Conservation (phyloP, 176 grass and related monocot genomes). For the maize (Zea mays) region DNA sequence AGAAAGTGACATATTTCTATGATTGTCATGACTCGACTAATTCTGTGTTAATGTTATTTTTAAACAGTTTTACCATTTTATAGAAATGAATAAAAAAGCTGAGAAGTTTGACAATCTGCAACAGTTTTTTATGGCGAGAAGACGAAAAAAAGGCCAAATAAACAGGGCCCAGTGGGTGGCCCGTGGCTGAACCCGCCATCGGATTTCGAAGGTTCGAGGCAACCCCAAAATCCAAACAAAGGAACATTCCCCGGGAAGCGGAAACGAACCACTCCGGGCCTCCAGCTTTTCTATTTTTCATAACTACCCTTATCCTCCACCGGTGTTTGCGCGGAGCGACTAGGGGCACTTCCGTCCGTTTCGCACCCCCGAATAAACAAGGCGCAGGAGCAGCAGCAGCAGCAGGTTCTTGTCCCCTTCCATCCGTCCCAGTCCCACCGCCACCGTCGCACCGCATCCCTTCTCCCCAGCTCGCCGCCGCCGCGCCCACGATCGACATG, state of each 20-base stretch:
- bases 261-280: neutral
- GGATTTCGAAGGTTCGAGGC: conserved; percentile 18
- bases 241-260: conserved; percentile 2
- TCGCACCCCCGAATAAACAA: neutral
- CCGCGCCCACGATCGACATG: conserved; percentile 13
- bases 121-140: no score
- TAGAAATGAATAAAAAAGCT: no score
- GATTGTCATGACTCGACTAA: no score
- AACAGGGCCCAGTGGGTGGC: no score
- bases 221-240: neutral
- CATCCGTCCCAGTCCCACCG: neutral
- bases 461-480: neutral
- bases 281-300: neutral
- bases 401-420: neutral
- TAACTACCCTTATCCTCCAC: neutral
- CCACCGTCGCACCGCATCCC: neutral
- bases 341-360: neutral
- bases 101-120: no score
- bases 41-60: no score
- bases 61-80: no score
- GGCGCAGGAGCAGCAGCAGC: neutral
- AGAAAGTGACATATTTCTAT: no score
- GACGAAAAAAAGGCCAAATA: no score
- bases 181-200: neutral
- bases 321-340: neutral